These are phyloP conservation scores for Russula sp. DNA, from an alignment of 768 basidiomycete genomes.

Conservation along the genomic window DNA sequence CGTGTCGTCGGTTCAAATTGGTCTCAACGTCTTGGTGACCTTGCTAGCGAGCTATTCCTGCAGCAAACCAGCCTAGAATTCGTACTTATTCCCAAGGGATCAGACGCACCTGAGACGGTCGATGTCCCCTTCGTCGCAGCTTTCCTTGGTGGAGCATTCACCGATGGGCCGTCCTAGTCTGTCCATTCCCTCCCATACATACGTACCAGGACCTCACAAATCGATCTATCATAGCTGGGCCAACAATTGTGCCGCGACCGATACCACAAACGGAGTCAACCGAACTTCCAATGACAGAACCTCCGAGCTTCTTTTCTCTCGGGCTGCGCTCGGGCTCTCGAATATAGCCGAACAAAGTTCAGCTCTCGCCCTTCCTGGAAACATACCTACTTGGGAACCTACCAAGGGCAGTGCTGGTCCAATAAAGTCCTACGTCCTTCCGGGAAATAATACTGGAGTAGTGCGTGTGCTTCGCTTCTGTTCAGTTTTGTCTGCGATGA, in stretches of 20 bases:
- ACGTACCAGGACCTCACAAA: constrained; percentile 2
- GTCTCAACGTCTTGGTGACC: constrained; percentile 56
- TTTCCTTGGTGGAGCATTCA: constrained; percentile 49
- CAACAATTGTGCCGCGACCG: constrained; percentile 54
- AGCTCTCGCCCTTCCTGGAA: constrained; percentile 47
- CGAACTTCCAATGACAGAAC: constrained; percentile 14
- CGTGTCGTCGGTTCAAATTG: constrained; percentile 42
- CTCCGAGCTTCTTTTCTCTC: constrained; percentile 37
- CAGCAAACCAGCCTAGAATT: constrained; percentile 48
- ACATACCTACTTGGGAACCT: constrained; percentile 46
- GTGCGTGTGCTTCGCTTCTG: constrained; percentile 38
- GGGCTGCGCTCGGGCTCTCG: not conserved
- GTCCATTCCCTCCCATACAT: constrained; percentile 29
- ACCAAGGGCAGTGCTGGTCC: constrained; percentile 49
- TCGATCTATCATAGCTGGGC: constrained; percentile 45
- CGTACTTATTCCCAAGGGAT: constrained; percentile 46
- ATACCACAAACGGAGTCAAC: constrained; percentile 52
- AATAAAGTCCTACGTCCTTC: constrained; percentile 55
- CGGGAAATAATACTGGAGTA: constrained; percentile 57
- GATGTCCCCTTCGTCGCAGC: constrained; percentile 51
- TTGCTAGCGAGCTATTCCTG: constrained; percentile 54
- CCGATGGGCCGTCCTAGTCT: constrained; percentile 51
- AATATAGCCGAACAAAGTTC: constrained; percentile 28
- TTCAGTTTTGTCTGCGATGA: not conserved
- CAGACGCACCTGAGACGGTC: constrained; percentile 45